Base-by-base conservation (phyloP, 257 asterid species). In the Vinca minor region DNA sequence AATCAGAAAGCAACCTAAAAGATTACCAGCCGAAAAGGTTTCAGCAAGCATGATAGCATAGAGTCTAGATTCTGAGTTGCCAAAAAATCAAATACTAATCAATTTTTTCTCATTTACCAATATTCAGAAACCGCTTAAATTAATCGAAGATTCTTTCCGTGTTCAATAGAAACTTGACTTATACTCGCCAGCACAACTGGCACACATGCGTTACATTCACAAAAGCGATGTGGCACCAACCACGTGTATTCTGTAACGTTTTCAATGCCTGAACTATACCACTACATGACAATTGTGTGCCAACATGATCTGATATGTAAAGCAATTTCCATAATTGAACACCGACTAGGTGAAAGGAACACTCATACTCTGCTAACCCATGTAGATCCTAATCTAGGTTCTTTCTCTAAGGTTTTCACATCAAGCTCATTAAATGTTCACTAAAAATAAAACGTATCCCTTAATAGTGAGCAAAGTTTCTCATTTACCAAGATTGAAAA, bases 251-350 rank as follows among this genome's bases (percentile, higher is more conserved):
- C 7, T 49, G 0, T 48, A 20, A 7, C 25, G 14, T 21, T 58
- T 47, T 32, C 28, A 67, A 13, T 67, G 38, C 59, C 39, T 20
- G 52, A 56, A 41, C 45, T 55, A 64, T 46, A n/a, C n/a, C 31
- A 67, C 31, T 4, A 56, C 44, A 23, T 14, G 7, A 59, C 35
- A 44, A 68, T 4, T 25, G 44, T 12, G 57, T 29, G 52, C 32
- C 72, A 46, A 20, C 38, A 26, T 2, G 18, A 68, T 28, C 7
- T 58, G 60, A 31, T 13, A 21, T 17, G 21, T 60, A 17, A 42
- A 48, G 48, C 61, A 66, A 46, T 26, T 55, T 66, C 39, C 35
- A 36, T 20, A 38, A 36, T 39, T 59, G 46, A 59, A 50, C 50
- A 23, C 66, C 9, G 7, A 13, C 44, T 35, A 47, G 62, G 23